Conservation (phyloP, 176 grass and related monocot species). For the Oryza glumipatula region DNA sequence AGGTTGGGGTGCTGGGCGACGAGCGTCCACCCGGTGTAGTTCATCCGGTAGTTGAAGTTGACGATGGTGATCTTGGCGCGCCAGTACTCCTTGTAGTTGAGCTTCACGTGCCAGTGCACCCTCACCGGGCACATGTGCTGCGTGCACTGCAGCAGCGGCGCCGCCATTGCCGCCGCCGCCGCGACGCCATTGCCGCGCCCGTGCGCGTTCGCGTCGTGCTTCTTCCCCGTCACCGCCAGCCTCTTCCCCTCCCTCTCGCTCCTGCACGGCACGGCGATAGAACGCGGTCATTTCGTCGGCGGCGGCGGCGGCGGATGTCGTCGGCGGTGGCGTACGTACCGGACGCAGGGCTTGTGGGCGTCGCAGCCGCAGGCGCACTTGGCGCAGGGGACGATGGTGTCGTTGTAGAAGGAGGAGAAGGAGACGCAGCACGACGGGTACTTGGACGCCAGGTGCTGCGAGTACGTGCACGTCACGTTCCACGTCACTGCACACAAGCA, state of each 20-base stretch:
- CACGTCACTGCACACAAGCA: constrained; percentile 67
- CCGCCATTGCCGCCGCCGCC: neutral
- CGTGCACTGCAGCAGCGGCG: constrained; percentile 79
- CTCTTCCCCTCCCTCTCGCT: constrained; percentile 58
- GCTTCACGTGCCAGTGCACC: constrained; percentile 92
- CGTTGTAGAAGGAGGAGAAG: constrained; percentile 96
- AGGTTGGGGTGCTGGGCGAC: constrained; percentile 92
- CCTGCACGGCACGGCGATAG: neutral
- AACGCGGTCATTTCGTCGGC: neutral
- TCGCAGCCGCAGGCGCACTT: constrained; percentile 87
- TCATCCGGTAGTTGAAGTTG: constrained; percentile 94
- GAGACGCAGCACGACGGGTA: constrained; percentile 89
- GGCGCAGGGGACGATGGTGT: constrained; percentile 87
- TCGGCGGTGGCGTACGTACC: constrained; percentile 18
- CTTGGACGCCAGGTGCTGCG: constrained; percentile 82
- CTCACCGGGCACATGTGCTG: constrained; percentile 95
- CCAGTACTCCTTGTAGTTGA: constrained; percentile 98
- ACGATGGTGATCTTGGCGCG: constrained; percentile 84
- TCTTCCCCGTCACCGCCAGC: constrained; percentile 55
- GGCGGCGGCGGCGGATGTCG: too few relatives aligned
- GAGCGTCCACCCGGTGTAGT: constrained; percentile 97
- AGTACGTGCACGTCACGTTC: constrained; percentile 93
- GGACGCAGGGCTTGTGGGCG: constrained; percentile 73
- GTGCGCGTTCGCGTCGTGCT: constrained; percentile 47
- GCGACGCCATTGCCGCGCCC: constrained; percentile 16